Evolutionary conservation across 768 basidiomycete species (phyloP).

Genomic region (Panaeolus papilionaceus): DNA sequence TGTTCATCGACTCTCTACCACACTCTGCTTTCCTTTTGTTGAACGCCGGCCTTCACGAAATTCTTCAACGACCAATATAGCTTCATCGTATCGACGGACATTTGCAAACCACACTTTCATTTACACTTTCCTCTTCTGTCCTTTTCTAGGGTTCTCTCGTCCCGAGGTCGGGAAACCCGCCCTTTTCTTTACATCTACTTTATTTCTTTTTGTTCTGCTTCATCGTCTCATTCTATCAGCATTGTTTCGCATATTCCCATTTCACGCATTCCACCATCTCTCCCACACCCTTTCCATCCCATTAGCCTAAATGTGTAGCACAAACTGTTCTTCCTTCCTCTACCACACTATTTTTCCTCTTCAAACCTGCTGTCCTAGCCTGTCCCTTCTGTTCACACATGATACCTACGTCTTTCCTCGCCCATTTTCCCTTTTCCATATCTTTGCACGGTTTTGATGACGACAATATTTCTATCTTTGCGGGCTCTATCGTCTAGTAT

Average conservation of each 20-base stretch:
- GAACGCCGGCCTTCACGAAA: slow-evolving; percentile 16
- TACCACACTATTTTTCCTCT: slow-evolving; percentile 10
- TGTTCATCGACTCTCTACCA: slow-evolving; percentile 22
- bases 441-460: slow-evolving; percentile 20
- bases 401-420: slow-evolving; percentile 19
- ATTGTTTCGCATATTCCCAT: slow-evolving; percentile 15
- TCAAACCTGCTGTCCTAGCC: slow-evolving; percentile 9
- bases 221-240: slow-evolving; percentile 16
- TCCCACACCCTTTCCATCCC: slow-evolving; percentile 13
- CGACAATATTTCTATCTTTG: neutral
- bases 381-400: slow-evolving; percentile 8
- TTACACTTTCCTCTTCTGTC: slow-evolving; percentile 22
- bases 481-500: neutral
- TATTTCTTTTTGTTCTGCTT: slow-evolving; percentile 22
- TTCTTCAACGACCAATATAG: slow-evolving; percentile 17
- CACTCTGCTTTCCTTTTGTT: slow-evolving; percentile 19
- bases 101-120: slow-evolving; percentile 21
- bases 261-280: slow-evolving; percentile 24
- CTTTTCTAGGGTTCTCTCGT: slow-evolving; percentile 12
- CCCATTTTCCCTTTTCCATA: slow-evolving; percentile 23
- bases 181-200: slow-evolving; percentile 22
- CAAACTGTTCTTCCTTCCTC: slow-evolving; percentile 17
- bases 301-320: slow-evolving; percentile 8
- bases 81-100: slow-evolving; percentile 15
- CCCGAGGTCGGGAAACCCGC: neutral